These are phyloP conservation scores for Raffaelea albimanens DNA, from an alignment of 2,329 filamentous ascomycete genomes.

Conservation along the genomic window DNA sequence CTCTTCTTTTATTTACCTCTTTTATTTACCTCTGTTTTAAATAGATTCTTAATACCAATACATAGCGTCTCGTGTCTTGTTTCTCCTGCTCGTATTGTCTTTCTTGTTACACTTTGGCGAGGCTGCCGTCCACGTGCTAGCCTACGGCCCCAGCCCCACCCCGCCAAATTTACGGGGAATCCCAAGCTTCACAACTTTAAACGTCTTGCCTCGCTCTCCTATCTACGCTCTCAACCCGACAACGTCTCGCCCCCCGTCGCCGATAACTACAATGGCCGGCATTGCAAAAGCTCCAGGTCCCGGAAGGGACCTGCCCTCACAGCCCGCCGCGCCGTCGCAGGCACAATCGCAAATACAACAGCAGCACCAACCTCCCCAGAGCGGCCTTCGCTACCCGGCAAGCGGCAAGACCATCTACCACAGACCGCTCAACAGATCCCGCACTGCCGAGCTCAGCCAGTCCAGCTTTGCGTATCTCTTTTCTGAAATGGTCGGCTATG, in stretches of 20 bases:
- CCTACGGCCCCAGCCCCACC: neutral
- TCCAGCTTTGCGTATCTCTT: conserved; percentile 95
- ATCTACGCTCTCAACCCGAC: no score
- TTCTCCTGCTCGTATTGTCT: no score
- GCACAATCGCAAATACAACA: conserved; percentile 5
- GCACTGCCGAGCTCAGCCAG: conserved; percentile 81
- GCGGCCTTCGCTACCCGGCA: conserved; percentile 74
- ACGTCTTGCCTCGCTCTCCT: no score
- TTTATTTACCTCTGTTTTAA: no score
- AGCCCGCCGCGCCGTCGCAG: neutral
- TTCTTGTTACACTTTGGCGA: neutral
- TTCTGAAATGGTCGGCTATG: conserved; percentile 92
- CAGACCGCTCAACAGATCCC: conserved; percentile 81
- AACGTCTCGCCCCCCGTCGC: neutral
- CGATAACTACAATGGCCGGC: conserved; percentile 5
- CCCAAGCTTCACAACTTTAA: neutral
- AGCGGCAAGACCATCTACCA: conserved; percentile 98
- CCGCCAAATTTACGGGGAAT: neutral
- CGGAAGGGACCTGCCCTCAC: conserved; percentile 2
- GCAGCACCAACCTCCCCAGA: conserved; percentile 1
- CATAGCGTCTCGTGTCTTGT: no score
- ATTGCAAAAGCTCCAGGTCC: conserved; percentile 6
- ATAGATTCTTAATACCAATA: no score
- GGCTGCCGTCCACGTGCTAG: neutral
- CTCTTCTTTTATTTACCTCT: no score